A percentile compares a stretch with the other conserved stretches of the same genome.
These are phyloP conservation scores for Starmerella vaccinii DNA, from an alignment of 805 yeast genomes.

Conservation along the genomic window DNA sequence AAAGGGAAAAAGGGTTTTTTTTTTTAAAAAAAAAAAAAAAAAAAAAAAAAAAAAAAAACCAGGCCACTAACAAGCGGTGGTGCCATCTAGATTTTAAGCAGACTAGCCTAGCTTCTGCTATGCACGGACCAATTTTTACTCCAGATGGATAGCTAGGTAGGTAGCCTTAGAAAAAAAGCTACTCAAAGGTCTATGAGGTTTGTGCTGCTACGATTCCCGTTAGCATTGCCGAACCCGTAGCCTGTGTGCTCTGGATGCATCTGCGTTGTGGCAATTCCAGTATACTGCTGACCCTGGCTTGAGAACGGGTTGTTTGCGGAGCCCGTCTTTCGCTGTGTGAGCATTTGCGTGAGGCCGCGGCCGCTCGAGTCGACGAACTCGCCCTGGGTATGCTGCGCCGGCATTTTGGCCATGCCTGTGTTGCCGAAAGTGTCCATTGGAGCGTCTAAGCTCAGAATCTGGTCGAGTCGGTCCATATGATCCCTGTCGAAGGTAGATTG, in stretches of 20 bases:
- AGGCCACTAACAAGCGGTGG: too few species aligned
- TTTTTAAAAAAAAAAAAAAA: too few species aligned
- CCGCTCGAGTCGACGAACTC: slow-evolving; percentile 82
- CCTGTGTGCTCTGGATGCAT: slow-evolving; percentile 83
- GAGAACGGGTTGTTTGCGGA: slow-evolving; percentile 43
- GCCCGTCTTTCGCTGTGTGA: slow-evolving; percentile 24
- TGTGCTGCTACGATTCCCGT: slow-evolving; percentile 26
- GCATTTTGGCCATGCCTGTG: slow-evolving; percentile 71
- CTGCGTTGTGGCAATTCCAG: slow-evolving; percentile 55
- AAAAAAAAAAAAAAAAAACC: too few species aligned
- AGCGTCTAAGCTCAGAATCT: slow-evolving; percentile 71
- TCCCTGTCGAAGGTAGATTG: slow-evolving; percentile 44
- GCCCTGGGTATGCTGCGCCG: slow-evolving; percentile 84
- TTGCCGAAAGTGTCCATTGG: slow-evolving; percentile 92
- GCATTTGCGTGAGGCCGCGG: slow-evolving; percentile 45
- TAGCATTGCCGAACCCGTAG: slow-evolving; percentile 83
- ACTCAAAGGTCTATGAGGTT: slow-evolving; percentile 28
- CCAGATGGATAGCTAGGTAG: too few species aligned
- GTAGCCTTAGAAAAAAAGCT: too few species aligned
- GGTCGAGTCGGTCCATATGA: slow-evolving; percentile 59
- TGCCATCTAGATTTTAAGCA: too few species aligned
- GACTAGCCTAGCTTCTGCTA: too few species aligned
- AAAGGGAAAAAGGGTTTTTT: too few species aligned
- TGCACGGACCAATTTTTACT: too few species aligned
- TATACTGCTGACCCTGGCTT: slow-evolving; percentile 43